Conservation (phyloP, 2,329 filamentous ascomycete genomes). For the Stagonosporopsis vannaccii region DNA sequence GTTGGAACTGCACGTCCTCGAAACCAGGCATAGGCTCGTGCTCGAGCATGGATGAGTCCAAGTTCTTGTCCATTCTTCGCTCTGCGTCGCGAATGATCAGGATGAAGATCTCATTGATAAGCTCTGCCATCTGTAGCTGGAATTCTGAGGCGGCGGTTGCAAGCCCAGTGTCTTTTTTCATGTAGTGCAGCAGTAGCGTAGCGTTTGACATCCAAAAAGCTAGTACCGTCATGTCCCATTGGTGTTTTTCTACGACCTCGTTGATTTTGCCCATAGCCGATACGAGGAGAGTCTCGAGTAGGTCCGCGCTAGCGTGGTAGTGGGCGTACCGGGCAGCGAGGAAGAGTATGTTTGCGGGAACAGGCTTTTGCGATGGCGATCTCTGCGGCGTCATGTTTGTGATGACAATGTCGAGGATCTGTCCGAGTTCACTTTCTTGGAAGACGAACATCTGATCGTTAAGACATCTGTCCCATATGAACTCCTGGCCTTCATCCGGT, state of each 20-base stretch:
- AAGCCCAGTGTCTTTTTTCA: conserved; percentile 90
- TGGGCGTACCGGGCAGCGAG: conserved; percentile 94
- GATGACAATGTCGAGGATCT: conserved; percentile 93
- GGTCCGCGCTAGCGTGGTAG: conserved; percentile 88
- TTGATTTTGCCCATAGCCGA: conserved; percentile 97
- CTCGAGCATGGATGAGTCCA: conserved; percentile 93
- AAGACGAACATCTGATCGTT: conserved; percentile 99
- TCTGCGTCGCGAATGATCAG: conserved; percentile 96
- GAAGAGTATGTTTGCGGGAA: conserved; percentile 96
- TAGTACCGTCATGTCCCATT: conserved; percentile 99
- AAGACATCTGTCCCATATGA: conserved; percentile 92
- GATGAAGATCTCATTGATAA: conserved; percentile 98
- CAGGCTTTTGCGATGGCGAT: conserved; percentile 95
- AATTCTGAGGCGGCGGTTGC: conserved; percentile 84
- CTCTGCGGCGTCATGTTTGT: conserved; percentile 97
- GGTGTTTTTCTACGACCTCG: conserved; percentile 89
- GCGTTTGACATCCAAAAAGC: conserved; percentile 99
- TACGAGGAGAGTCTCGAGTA: conserved; percentile 80
- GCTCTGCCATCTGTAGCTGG: conserved; percentile 89
- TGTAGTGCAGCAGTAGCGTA: conserved; percentile 91
- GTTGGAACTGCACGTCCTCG: conserved; percentile 94
- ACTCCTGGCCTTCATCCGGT: conserved; percentile 88
- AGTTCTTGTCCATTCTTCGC: conserved; percentile 91
- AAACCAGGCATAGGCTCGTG: conserved; percentile 98
- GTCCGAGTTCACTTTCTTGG: conserved; percentile 89